A percentile compares a stretch with the other conserved stretches of the same genome.
Evolutionary conservation across 208 protist species (phyloP).

Genomic region (Acanthamoeba sp.): DNA sequence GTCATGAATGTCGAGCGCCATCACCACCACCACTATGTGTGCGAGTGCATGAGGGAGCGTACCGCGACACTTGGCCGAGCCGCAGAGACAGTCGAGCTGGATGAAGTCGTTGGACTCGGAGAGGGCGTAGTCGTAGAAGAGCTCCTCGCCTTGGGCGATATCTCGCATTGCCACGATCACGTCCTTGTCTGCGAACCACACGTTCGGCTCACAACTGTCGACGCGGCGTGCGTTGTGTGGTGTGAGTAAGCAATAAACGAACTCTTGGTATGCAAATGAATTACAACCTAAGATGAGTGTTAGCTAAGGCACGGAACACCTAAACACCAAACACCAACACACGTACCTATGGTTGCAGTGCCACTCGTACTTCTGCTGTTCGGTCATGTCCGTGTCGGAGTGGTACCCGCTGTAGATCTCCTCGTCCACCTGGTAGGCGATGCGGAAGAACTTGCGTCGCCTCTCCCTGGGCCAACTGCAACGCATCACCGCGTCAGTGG

Average conservation of each 20-base stretch:
- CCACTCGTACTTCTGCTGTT: conserved; percentile 38
- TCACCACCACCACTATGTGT: not conserved
- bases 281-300: no score
- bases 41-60: not conserved
- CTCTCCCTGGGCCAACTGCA: conserved; percentile 2
- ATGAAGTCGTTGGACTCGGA: conserved; percentile 45
- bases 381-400: conserved; percentile 45
- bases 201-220: conserved; percentile 6
- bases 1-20: not conserved
- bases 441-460: conserved; percentile 26
- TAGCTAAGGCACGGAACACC: no score
- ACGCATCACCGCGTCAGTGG: not conserved
- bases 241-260: no score
- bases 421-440: conserved; percentile 32
- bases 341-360: conserved; percentile 38
- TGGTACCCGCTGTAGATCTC: conserved; percentile 46
- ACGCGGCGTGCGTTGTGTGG: not conserved
- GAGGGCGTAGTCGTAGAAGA: conserved; percentile 55
- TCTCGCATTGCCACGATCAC: conserved; percentile 11
- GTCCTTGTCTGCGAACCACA: conserved; percentile 36
- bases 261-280: no score
- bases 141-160: conserved; percentile 1
- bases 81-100: conserved; percentile 23
- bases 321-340: not conserved
- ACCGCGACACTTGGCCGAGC: not conserved